A percentile compares a stretch with the other conserved stretches of the same genome.
Evolutionary conservation across 345 rosid species (phyloP).

Genomic region (Aquilaria sinensis): DNA sequence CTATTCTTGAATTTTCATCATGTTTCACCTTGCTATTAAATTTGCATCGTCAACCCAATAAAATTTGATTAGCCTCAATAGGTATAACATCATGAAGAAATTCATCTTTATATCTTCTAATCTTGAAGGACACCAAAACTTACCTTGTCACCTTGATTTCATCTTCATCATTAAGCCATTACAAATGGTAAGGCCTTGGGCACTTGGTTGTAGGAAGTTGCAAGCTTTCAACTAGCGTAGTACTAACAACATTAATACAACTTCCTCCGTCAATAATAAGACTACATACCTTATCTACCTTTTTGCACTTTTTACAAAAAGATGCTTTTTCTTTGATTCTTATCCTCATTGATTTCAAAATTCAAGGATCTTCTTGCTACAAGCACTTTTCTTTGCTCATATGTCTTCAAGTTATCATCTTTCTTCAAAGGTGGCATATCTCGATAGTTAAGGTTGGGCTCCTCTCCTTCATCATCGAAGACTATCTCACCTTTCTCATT

Average conservation of each 20-base stretch:
- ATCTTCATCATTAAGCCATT: constrained; percentile 9
- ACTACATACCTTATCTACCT: too few species aligned
- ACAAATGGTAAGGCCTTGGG: neutral
- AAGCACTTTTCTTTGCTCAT: neutral
- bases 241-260: constrained; percentile 4
- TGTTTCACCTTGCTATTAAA: too few species aligned
- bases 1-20: too few species aligned
- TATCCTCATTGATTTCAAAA: too few species aligned
- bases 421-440: neutral
- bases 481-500: too few species aligned
- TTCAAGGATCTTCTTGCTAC: too few species aligned
- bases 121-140: too few species aligned
- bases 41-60: too few species aligned
- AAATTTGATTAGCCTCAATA: too few species aligned
- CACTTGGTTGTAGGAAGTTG: neutral
- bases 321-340: neutral
- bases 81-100: too few species aligned
- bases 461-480: neutral
- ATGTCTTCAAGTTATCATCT: neutral
- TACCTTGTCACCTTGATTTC: too few species aligned
- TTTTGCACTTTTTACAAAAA: neutral
- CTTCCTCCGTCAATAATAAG: neutral
- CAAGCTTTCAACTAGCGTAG: constrained; percentile 1
- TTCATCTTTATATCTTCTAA: too few species aligned
- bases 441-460: neutral